Evolutionary conservation across 1,284 basidiomycete species (phyloP), one percentile per base, ranked within the genome.

Genomic region (Cutaneotrichosporon dermatis): DNA sequence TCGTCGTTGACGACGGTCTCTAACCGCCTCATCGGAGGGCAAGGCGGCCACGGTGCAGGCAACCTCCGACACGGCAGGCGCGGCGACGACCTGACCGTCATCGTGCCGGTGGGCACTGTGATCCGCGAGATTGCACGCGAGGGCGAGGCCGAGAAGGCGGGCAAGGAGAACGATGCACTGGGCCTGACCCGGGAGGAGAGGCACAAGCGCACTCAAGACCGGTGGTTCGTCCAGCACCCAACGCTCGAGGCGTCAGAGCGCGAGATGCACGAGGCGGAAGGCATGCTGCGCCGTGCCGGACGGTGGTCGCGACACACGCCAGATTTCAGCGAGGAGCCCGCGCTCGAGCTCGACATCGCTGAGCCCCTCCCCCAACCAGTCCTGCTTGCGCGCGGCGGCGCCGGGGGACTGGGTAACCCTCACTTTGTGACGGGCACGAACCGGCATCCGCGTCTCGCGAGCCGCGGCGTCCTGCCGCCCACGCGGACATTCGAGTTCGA

Each of bases 341-440:
- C 89, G 0, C 81, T 93, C 1, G 85, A 88, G 4, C 79, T 84
- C 4, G 86, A 87, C 34, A 82, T 81, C 7, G 68, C 82, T 42
- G 79, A 80, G 8, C 83, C 73, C 10, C 69, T 73, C 6, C 61
- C 84, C 54, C 79, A 82, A 16, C 78, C 86, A 0, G 83, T 90
- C 54, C 79, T 94, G 9, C 76, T 96, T 43, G 86, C 88, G 0
- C 72, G 83, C 3, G 96, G 96, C 2, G 96, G 96, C 0, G 66
- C 75, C 2, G 92, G 92, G 1, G 96, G 96, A 0, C 74, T 89
- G 11, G 96, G 96, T 6, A 99, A 99, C 70, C 89, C 92, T 0
- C 86, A 89, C 67, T 97, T 95, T 68, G 63, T 64, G 0, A 78
- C 72, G 1, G 56, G 62, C 6, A 48, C 85, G 58, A 63, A 57